A percentile compares a stretch with the other conserved stretches of the same genome.
These are phyloP conservation scores for Cercospora sp. DNA, from an alignment of 2,329 filamentous ascomycete genomes.

Conservation along the genomic window DNA sequence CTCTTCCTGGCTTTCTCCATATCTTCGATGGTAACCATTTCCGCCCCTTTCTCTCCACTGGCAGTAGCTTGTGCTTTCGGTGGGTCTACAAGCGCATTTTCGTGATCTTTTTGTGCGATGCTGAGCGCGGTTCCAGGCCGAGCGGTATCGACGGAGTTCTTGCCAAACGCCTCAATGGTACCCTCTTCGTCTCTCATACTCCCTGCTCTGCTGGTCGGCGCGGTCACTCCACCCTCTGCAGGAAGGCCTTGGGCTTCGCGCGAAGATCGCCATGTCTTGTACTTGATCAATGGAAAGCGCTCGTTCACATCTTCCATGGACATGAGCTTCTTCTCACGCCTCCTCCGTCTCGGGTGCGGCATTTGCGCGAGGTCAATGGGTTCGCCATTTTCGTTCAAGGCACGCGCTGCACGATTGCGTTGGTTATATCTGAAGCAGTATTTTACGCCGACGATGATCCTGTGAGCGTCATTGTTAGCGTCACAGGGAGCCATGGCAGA, in stretches of 20 bases:
- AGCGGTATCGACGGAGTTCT: conserved; percentile 34
- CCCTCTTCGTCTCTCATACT: conserved; percentile 66
- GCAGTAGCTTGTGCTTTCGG: conserved; percentile 27
- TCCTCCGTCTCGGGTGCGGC: conserved; percentile 73
- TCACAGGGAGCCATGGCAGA: conserved; percentile 9
- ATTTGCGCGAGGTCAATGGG: conserved; percentile 85
- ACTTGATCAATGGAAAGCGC: conserved; percentile 92
- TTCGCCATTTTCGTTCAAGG: conserved; percentile 74
- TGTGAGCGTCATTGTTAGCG: conserved; percentile 43
- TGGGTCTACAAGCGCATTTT: conserved; percentile 39
- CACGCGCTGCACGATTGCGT: conserved; percentile 76
- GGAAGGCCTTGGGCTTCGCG: conserved; percentile 82
- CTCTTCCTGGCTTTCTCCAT: conserved; percentile 32
- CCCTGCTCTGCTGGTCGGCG: conserved; percentile 68
- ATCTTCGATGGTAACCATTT: conserved; percentile 39
- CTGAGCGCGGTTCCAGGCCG: conserved; percentile 42
- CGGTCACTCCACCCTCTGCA: conserved; percentile 78
- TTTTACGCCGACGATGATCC: conserved; percentile 99
- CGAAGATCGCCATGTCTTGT: conserved; percentile 88
- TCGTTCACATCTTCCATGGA: conserved; percentile 98
- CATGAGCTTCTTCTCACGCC: conserved; percentile 98
- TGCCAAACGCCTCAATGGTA: conserved; percentile 35
- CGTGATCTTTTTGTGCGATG: conserved; percentile 50
- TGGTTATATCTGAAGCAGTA: conserved; percentile 99
- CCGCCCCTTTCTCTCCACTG: conserved; percentile 31